A percentile compares a stretch with the other conserved stretches of the same genome.
These are phyloP conservation scores for Tuber magnatum DNA, from an alignment of 495 filamentous ascomycete species.

Conservation along the genomic window DNA sequence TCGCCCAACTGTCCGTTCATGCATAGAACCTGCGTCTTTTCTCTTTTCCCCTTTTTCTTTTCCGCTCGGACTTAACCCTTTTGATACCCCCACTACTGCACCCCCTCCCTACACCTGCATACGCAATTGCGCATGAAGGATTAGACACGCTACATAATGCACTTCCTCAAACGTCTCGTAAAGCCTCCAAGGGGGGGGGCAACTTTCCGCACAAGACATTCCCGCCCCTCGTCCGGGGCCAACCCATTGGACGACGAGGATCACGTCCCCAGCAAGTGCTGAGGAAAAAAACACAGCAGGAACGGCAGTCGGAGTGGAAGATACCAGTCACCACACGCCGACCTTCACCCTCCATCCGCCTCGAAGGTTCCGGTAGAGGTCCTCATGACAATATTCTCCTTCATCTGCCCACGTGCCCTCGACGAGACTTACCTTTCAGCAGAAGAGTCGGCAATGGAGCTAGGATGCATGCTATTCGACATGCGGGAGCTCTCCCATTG, in stretches of 20 bases:
- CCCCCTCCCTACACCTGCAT: background rate
- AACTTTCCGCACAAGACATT: background rate
- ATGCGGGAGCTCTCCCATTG: constrained; percentile 82
- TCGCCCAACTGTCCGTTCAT: background rate
- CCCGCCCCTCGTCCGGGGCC: background rate
- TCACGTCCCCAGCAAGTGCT: background rate
- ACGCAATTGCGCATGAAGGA: background rate
- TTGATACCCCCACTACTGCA: background rate
- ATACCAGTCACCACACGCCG: constrained; percentile 13
- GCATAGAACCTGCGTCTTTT: background rate
- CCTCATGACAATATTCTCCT: constrained; percentile 65
- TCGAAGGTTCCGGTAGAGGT: constrained; percentile 55
- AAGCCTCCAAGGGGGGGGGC: background rate
- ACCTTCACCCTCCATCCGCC: constrained; percentile 20
- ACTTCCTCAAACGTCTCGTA: background rate
- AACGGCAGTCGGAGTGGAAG: background rate
- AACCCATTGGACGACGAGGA: background rate
- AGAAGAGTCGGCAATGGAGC: constrained; percentile 71
- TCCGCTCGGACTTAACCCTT: background rate
- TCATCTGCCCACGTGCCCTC: constrained; percentile 72
- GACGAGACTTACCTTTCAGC: constrained; percentile 73
- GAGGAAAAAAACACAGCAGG: background rate
- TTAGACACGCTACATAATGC: background rate
- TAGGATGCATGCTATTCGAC: constrained; percentile 93
- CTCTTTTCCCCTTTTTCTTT: background rate